phyloP scores from a whole-genome alignment of 1,139 yeast genomes.

The Hansenula lynferdii region DNA sequence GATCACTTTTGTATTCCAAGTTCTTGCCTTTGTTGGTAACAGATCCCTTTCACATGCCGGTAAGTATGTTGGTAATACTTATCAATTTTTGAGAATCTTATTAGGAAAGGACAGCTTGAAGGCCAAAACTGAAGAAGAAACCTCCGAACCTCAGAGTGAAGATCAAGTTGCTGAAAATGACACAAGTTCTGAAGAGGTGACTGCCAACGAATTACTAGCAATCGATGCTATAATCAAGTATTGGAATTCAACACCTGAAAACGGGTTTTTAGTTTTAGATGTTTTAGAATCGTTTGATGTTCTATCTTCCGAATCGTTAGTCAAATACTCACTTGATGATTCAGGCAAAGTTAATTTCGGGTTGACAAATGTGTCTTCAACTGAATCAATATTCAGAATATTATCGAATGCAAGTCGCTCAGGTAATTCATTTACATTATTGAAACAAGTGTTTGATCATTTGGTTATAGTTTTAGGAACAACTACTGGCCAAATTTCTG shows the following conservation, averaged over 20 bases:
- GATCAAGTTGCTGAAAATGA: conserved; percentile 3
- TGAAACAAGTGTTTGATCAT: conserved; percentile 31
- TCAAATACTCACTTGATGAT: conserved; percentile 38
- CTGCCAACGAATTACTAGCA: conserved; percentile 42
- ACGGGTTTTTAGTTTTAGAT: conserved; percentile 68
- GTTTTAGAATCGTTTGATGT: conserved; percentile 51
- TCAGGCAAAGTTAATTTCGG: conserved; percentile 24
- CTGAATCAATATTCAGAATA: conserved; percentile 31
- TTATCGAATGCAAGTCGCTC: conserved; percentile 22
- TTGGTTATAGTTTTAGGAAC: conserved; percentile 37
- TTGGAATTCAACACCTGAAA: conserved; percentile 83
- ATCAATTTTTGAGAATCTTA: conserved; percentile 45
- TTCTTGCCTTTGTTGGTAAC: conserved; percentile 78
- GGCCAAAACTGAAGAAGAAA: too few species aligned
- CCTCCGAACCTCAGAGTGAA: too few species aligned
- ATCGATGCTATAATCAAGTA: conserved; percentile 65
- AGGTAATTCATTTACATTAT: conserved; percentile 17
- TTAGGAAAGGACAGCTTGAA: conserved; percentile 38
- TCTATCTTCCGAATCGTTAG: conserved; percentile 36
- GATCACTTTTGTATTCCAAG: conserved; percentile 61
- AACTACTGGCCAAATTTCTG: conserved; percentile 25
- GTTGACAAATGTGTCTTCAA: conserved; percentile 30
- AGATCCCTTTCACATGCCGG: conserved; percentile 87
- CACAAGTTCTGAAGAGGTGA: not conserved
- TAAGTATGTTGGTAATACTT: conserved; percentile 57